A percentile compares a stretch with the other conserved stretches of the same genome.
phyloP scores from a whole-genome alignment of 352 stramenopile species.

The Globisporangium perplexum region DNA sequence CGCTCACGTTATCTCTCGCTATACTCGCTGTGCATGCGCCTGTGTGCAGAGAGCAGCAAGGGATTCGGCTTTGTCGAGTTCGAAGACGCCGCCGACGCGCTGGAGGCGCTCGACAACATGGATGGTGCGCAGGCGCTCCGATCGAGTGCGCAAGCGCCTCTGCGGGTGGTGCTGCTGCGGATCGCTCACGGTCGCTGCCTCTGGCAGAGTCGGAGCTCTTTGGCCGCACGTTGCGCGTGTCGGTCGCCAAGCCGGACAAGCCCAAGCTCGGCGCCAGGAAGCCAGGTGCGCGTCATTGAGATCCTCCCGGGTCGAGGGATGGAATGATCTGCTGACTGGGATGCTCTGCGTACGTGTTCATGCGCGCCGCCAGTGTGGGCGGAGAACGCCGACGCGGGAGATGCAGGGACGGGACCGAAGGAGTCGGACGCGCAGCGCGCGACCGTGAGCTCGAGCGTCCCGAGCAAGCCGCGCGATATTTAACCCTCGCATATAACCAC shows the following conservation, averaged over 20 bases:
- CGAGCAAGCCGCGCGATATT: slow-evolving; percentile 13
- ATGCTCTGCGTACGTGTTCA: not conserved
- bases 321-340: not conserved
- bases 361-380: slow-evolving; percentile 45
- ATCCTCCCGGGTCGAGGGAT: not conserved
- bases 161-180: not conserved
- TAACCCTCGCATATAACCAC: slow-evolving; percentile 3
- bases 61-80: slow-evolving; percentile 95
- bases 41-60: slow-evolving; percentile 62
- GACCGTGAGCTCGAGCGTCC: slow-evolving; percentile 3
- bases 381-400: slow-evolving; percentile 29
- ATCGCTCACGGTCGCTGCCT: not conserved
- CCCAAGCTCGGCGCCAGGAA: slow-evolving; percentile 72
- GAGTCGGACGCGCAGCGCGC: slow-evolving; percentile 4
- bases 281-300: slow-evolving; percentile 39
- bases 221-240: slow-evolving; percentile 88
- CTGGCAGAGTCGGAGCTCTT: slow-evolving; percentile 87
- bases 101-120: slow-evolving; percentile 95
- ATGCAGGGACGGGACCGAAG: slow-evolving; percentile 12
- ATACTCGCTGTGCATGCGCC: not conserved
- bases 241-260: slow-evolving; percentile 84
- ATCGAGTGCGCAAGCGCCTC: not conserved
- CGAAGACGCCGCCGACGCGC: slow-evolving; percentile 84
- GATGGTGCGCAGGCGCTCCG: slow-evolving; percentile 49
- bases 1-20: not conserved